Percentiles rank a stretch among this genome's conserved stretches.
Conservation (phyloP, 164 flowering plant species). For the Macadamia tetraphylla region DNA sequence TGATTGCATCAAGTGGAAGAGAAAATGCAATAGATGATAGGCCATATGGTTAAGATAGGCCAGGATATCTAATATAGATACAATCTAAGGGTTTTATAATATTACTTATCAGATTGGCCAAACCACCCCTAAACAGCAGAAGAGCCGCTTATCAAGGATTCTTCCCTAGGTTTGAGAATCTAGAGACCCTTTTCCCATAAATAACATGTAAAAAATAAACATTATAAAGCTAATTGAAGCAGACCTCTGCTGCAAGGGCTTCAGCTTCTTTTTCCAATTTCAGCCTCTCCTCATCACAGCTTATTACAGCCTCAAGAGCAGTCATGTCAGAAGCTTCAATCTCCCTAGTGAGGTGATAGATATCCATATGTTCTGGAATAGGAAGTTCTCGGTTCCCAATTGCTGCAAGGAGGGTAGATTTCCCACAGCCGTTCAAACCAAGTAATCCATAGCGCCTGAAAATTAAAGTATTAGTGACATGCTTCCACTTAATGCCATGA, state of each 20-base stretch:
- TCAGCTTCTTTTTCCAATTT: conserved; percentile 85
- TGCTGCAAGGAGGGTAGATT: conserved; percentile 84
- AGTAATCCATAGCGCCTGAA: conserved; percentile 90
- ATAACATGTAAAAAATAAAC: neutral
- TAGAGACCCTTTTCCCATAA: too few relatives aligned
- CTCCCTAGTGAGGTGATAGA: conserved; percentile 75
- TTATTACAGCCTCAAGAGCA: conserved; percentile 82
- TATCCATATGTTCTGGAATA: conserved; percentile 97
- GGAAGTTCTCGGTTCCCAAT: conserved; percentile 90
- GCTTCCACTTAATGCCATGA: neutral
- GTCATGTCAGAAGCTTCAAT: conserved; percentile 98
- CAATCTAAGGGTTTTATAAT: too few relatives aligned
- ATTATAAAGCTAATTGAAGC: conserved; percentile 3
- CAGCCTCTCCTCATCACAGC: conserved; percentile 90
- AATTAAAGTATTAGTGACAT: neutral
- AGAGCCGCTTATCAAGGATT: too few relatives aligned
- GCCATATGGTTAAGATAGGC: too few relatives aligned
- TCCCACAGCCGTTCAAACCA: conserved; percentile 96
- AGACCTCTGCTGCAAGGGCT: conserved; percentile 62
- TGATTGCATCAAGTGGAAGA: too few relatives aligned
- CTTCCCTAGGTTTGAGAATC: too few relatives aligned
- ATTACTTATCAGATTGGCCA: too few relatives aligned
- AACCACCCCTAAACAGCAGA: too few relatives aligned
- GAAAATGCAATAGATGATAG: too few relatives aligned
- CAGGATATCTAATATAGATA: too few relatives aligned